A percentile compares a stretch with the other conserved stretches of the same genome.
Evolutionary conservation across 768 basidiomycete genomes (phyloP).

Genomic region (Mycena rebaudengoi): DNA sequence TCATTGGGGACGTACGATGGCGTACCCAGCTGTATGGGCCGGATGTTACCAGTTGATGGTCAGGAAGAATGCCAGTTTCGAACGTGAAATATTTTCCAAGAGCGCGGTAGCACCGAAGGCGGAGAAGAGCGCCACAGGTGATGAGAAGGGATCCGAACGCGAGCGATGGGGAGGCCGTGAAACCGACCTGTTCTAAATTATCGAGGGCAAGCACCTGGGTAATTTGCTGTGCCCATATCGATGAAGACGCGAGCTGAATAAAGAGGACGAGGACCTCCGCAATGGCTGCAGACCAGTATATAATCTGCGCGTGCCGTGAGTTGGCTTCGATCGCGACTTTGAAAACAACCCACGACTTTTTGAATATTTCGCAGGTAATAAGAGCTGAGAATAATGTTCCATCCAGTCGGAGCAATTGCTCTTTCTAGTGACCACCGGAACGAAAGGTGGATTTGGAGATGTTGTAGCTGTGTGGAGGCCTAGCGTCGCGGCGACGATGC

Average conservation of each 20-base stretch:
- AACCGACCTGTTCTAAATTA: not conserved
- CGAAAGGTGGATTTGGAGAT: constrained; percentile 23
- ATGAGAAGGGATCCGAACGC: constrained; percentile 12
- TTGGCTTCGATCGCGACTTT: not conserved
- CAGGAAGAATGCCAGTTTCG: constrained; percentile 21
- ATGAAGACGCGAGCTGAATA: not conserved
- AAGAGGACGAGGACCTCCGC: constrained; percentile 1
- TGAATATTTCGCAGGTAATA: constrained; percentile 1
- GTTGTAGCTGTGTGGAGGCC: constrained; percentile 21
- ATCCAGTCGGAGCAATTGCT: constrained; percentile 1
- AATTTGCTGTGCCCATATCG: not conserved
- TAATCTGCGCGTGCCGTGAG: not conserved
- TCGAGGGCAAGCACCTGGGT: not conserved
- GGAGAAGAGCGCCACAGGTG: constrained; percentile 10
- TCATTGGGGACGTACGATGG: too few relatives aligned
- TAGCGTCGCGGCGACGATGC: constrained; percentile 14
- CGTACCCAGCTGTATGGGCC: too few relatives aligned
- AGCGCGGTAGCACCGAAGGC: constrained; percentile 20
- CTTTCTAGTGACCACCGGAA: not conserved
- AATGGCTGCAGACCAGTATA: constrained; percentile 19
- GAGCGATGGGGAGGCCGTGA: constrained; percentile 8
- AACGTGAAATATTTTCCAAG: constrained; percentile 23
- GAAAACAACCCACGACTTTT: constrained; percentile 10
- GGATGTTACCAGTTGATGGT: constrained; percentile 31
- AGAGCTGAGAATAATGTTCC: constrained; percentile 14